Conservation (phyloP, 805 yeast species). For the Maudiozyma bulderi region DNA sequence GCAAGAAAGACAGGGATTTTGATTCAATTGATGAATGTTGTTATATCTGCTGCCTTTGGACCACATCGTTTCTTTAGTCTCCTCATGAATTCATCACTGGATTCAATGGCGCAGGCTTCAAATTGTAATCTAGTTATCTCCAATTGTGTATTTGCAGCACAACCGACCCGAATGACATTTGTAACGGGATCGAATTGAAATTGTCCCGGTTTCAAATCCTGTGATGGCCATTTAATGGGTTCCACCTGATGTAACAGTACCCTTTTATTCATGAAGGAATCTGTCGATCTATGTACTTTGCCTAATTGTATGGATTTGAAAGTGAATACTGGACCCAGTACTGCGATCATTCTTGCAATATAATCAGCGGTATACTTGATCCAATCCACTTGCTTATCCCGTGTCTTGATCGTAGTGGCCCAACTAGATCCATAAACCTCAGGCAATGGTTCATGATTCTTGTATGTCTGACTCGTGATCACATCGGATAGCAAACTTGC, state of each 20-base stretch:
- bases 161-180: slow-evolving; percentile 26
- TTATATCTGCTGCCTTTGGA: neutral
- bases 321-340: slow-evolving; percentile 49
- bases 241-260: slow-evolving; percentile 39
- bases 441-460: slow-evolving; percentile 9
- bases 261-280: slow-evolving; percentile 26
- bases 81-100: slow-evolving; percentile 35
- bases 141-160: slow-evolving; percentile 35
- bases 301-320: slow-evolving; percentile 29
- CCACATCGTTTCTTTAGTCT: slow-evolving; percentile 38
- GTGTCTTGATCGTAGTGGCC: slow-evolving; percentile 47
- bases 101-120: slow-evolving; percentile 45
- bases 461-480: slow-evolving; percentile 17
- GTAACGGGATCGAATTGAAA: slow-evolving; percentile 16
- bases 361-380: slow-evolving; percentile 25
- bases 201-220: neutral
- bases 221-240: neutral
- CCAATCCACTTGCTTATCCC: slow-evolving; percentile 44
- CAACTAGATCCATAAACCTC: slow-evolving; percentile 23
- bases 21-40: neutral
- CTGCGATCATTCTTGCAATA: slow-evolving; percentile 36
- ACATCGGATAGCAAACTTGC: slow-evolving; percentile 46
- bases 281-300: slow-evolving; percentile 27
- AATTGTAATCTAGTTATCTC: slow-evolving; percentile 35
- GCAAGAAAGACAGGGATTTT: too few species aligned